A percentile compares a stretch with the other conserved stretches of the same genome.
Conservation (phyloP, 371 early-diverging fungal species). For the Cokeromyces recurvatus region DNA sequence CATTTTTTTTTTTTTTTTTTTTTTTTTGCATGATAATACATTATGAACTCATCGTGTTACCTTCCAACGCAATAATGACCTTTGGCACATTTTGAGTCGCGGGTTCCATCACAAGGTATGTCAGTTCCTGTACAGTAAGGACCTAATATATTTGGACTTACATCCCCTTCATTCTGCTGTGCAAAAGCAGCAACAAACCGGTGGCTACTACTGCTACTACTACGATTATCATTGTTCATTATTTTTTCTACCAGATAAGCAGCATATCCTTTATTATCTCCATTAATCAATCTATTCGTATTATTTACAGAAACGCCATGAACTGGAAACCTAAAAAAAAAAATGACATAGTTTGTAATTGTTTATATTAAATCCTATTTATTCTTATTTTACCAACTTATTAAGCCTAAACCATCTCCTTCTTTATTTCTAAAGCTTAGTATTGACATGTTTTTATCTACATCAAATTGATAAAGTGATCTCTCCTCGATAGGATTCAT, state of each 20-base stretch:
- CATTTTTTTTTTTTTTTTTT: conserved; percentile 12
- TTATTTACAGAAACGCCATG: conserved; percentile 62
- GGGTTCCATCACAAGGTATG: conserved; percentile 51
- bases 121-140: conserved; percentile 57
- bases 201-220: too few relatives aligned
- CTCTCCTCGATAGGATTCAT: conserved; percentile 54
- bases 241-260: conserved; percentile 45
- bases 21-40: not conserved
- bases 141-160: conserved; percentile 57
- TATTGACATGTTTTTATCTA: conserved; percentile 49
- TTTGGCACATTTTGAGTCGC: conserved; percentile 26
- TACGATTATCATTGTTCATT: conserved; percentile 11
- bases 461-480: conserved; percentile 44
- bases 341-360: not conserved
- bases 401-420: conserved; percentile 26
- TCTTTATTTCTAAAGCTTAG: conserved; percentile 29
- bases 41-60: conserved; percentile 12
- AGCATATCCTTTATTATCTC: conserved; percentile 71
- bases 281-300: conserved; percentile 47
- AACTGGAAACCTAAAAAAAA: conserved; percentile 54
- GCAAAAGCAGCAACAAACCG: conserved; percentile 59
- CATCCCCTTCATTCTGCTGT: conserved; percentile 63
- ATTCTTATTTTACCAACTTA: conserved; percentile 28
- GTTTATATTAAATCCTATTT: not conserved
- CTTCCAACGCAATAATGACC: conserved; percentile 35